Percentiles rank a stretch among this genome's conserved stretches.
phyloP scores from a whole-genome alignment of 495 filamentous ascomycete species.

The Antarctomyces pellizariae region DNA sequence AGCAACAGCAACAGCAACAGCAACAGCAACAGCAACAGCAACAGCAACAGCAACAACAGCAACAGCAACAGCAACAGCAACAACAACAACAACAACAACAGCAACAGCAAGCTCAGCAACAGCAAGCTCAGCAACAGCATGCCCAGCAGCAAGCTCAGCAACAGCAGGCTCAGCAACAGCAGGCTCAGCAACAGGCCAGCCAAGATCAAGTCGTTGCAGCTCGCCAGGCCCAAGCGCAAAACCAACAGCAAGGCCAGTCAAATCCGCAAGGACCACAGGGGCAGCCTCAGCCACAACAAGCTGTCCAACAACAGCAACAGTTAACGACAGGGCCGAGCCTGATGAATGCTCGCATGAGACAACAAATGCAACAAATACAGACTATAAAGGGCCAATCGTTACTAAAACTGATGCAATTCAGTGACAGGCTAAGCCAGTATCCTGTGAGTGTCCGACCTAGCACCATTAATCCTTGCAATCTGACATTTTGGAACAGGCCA shows the following conservation, averaged over 20 bases:
- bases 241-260: slow-evolving; percentile 15
- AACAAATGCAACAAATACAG: slow-evolving; percentile 27
- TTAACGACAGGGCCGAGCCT: slow-evolving; percentile 14
- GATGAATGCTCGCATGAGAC: slow-evolving; percentile 20
- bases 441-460: slow-evolving; percentile 20
- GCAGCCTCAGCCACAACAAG: slow-evolving; percentile 16
- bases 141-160: slow-evolving; percentile 14
- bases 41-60: slow-evolving; percentile 13
- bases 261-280: slow-evolving; percentile 18
- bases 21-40: slow-evolving; percentile 17
- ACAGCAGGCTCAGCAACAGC: too few species aligned
- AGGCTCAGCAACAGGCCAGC: slow-evolving; percentile 8
- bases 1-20: slow-evolving; percentile 20
- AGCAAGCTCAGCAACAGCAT: too few species aligned
- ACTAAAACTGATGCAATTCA: slow-evolving; percentile 42
- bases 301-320: slow-evolving; percentile 18
- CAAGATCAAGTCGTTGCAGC: neutral
- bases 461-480: slow-evolving; percentile 6
- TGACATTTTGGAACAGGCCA: slow-evolving; percentile 18
- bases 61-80: slow-evolving; percentile 16
- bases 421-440: slow-evolving; percentile 45
- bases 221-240: slow-evolving; percentile 10
- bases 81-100: slow-evolving; percentile 16
- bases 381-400: slow-evolving; percentile 31
- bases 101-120: slow-evolving; percentile 6